A percentile compares a stretch with the other conserved stretches of the same genome.
Evolutionary conservation across 352 stramenopile genomes (phyloP).

Genomic region (Globisporangium paroecandrum): DNA sequence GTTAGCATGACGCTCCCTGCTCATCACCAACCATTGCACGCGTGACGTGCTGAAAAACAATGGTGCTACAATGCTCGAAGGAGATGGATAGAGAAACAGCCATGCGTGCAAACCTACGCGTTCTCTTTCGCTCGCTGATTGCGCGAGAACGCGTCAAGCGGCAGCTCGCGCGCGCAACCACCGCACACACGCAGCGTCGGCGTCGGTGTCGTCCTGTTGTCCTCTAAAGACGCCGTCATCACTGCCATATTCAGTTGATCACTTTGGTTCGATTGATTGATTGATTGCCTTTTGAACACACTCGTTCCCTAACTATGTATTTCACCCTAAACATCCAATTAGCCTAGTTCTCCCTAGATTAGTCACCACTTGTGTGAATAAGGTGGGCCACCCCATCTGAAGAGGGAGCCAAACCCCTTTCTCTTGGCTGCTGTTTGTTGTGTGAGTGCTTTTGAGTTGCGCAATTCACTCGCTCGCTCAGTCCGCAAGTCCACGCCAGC

Average conservation of each 20-base stretch:
- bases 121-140: conserved; percentile 44
- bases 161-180: conserved; percentile 25
- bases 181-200: conserved; percentile 7
- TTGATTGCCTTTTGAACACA: neutral
- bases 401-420: conserved; percentile 7
- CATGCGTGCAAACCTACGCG: conserved; percentile 34
- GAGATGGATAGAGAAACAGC: neutral
- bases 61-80: neutral
- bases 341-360: neutral
- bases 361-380: neutral
- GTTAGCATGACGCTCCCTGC: neutral
- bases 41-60: too few species aligned
- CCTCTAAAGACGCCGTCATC: neutral
- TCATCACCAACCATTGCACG: neutral
- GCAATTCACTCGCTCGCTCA: neutral
- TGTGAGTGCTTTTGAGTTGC: neutral
- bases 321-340: neutral
- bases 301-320: neutral
- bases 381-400: conserved; percentile 10
- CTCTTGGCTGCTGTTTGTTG: neutral
- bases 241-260: neutral
- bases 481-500: conserved; percentile 12
- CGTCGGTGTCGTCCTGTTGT: neutral
- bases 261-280: neutral
- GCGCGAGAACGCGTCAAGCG: conserved; percentile 33